Evolutionary conservation across 371 early-diverging fungal species (phyloP).

Genomic region (Mortierella sp.): DNA sequence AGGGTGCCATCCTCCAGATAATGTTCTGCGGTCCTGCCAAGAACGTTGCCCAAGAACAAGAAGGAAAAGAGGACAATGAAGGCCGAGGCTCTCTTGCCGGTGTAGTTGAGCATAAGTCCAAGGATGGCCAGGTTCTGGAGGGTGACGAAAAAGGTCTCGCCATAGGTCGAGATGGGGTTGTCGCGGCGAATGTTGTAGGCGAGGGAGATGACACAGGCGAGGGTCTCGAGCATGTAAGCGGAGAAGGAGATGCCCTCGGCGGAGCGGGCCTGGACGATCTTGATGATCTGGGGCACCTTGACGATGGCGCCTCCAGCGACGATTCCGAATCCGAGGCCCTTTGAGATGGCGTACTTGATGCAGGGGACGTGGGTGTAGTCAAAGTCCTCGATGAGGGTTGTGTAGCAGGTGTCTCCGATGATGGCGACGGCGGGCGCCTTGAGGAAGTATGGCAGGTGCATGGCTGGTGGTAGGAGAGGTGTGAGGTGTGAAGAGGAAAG

Average conservation of each 20-base stretch:
- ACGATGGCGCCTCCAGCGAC: conserved; percentile 91
- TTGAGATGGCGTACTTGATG: conserved; percentile 86
- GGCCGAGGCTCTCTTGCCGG: conserved; percentile 53
- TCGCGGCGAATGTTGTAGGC: conserved; percentile 87
- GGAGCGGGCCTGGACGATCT: conserved; percentile 81
- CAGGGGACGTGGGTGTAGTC: conserved; percentile 79
- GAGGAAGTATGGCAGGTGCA: conserved; percentile 63
- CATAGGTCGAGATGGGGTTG: conserved; percentile 95
- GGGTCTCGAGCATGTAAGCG: conserved; percentile 88
- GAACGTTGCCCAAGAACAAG: conserved; percentile 50
- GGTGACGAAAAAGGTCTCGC: conserved; percentile 86
- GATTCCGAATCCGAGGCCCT: conserved; percentile 93
- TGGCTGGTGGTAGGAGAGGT: conserved; percentile 13
- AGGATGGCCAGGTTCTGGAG: conserved; percentile 86
- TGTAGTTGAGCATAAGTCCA: conserved; percentile 77
- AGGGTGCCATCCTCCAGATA: conserved; percentile 43
- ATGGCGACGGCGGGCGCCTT: conserved; percentile 71
- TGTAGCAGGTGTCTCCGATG: conserved; percentile 80
- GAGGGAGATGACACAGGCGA: conserved; percentile 81
- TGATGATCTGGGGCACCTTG: conserved; percentile 96
- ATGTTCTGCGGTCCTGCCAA: conserved; percentile 33
- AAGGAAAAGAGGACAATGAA: conserved; percentile 49
- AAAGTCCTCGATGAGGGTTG: conserved; percentile 74
- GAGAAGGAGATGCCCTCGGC: conserved; percentile 86
- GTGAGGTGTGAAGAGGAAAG: background rate